phyloP scores from a whole-genome alignment of 805 yeast genomes.

The Saccharomycopsis amapae region DNA sequence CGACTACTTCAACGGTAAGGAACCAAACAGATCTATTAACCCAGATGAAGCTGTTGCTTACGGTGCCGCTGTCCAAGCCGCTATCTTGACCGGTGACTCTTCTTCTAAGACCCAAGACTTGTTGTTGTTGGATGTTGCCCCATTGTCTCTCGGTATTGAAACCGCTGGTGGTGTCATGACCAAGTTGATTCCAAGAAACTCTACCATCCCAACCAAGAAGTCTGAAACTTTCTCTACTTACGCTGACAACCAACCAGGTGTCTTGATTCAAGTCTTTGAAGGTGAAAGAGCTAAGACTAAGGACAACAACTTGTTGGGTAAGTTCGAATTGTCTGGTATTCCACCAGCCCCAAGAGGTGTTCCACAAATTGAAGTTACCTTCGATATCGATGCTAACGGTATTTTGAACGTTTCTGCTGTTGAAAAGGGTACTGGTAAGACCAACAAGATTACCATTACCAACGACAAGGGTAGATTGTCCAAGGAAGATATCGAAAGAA shows the following conservation, averaged over 20 bases:
- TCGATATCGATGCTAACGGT: conserved; percentile 96
- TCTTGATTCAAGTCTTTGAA: conserved; percentile 91
- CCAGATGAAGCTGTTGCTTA: conserved; percentile 99
- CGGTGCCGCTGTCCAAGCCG: conserved; percentile 99
- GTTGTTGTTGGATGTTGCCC: conserved; percentile 96
- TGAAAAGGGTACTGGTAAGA: conserved; percentile 98
- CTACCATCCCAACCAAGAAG: conserved; percentile 97
- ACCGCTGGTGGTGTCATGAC: conserved; percentile 99
- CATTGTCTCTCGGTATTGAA: conserved; percentile 97
- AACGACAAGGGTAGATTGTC: conserved; percentile 98
- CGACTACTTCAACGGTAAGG: conserved; percentile 97
- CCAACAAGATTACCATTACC: conserved; percentile 95
- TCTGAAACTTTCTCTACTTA: conserved; percentile 96
- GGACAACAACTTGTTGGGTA: conserved; percentile 95
- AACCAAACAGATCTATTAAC: conserved; percentile 96
- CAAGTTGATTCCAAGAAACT: conserved; percentile 97
- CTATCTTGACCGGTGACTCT: conserved; percentile 93
- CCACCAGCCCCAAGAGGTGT: conserved; percentile 99
- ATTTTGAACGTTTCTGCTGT: conserved; percentile 93
- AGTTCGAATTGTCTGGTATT: conserved; percentile 92
- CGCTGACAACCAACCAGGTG: conserved; percentile 99
- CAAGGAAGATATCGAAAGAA: conserved; percentile 95
- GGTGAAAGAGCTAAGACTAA: conserved; percentile 97
- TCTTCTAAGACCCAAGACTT: conserved; percentile 97
- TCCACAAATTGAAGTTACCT: conserved; percentile 96